These are phyloP conservation scores for Lentinula raphanica DNA, from an alignment of 768 basidiomycete species.

Conservation along the genomic window DNA sequence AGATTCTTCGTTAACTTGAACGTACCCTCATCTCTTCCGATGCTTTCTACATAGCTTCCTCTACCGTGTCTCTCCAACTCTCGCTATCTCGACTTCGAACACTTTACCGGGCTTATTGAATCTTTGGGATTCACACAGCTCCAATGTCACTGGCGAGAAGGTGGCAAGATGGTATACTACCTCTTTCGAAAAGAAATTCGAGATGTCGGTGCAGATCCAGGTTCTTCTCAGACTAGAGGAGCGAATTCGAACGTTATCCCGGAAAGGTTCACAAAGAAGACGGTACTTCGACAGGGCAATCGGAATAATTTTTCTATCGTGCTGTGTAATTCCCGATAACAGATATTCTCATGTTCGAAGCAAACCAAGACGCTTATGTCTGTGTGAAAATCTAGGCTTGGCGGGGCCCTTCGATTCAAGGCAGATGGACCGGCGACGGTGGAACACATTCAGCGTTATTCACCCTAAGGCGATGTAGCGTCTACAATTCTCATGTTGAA, in stretches of 20 bases:
- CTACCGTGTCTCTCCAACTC: slow-evolving; percentile 83
- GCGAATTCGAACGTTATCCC: neutral
- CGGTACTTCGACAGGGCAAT: slow-evolving; percentile 54
- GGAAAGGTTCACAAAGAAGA: slow-evolving; percentile 46
- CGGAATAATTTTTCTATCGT: slow-evolving; percentile 77
- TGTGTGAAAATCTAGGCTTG: neutral
- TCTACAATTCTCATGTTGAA: too few relatives aligned
- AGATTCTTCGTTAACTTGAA: neutral
- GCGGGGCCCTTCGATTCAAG: too few relatives aligned
- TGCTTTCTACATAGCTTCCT: too few relatives aligned
- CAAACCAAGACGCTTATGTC: neutral
- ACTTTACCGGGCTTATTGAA: slow-evolving; percentile 52
- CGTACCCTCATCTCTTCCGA: neutral
- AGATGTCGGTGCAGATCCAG: slow-evolving; percentile 10
- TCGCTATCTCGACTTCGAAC: slow-evolving; percentile 65
- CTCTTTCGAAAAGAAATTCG: slow-evolving; percentile 76
- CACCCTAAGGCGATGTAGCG: too few relatives aligned
- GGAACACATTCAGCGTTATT: too few relatives aligned
- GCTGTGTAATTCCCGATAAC: too few relatives aligned
- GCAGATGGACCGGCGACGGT: too few relatives aligned
- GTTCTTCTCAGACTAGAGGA: too few relatives aligned
- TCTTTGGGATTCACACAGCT: slow-evolving; percentile 60
- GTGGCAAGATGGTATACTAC: slow-evolving; percentile 87
- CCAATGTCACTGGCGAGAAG: slow-evolving; percentile 54
- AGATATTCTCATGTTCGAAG: neutral